Conservation (phyloP, 2,329 filamentous ascomycete species). For the Neurospora sp. region DNA sequence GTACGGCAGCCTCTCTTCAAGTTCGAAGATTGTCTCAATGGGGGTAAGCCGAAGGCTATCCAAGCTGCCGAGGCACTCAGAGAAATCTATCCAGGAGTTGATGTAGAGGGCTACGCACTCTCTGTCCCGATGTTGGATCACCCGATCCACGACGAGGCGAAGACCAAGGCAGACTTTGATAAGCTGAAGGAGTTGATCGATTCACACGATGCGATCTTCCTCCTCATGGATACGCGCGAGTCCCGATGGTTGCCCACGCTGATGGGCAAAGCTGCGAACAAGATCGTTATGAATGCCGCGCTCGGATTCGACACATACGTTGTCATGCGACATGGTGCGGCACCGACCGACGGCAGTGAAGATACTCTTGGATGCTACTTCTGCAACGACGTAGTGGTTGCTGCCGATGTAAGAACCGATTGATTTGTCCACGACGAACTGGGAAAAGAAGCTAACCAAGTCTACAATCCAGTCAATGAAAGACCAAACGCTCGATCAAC, state of each 20-base stretch:
- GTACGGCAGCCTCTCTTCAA: constrained; percentile 89
- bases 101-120: constrained; percentile 68
- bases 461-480: constrained; percentile 61
- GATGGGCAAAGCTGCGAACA: constrained; percentile 85
- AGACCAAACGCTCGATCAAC: constrained; percentile 91
- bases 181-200: constrained; percentile 65
- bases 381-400: constrained; percentile 94
- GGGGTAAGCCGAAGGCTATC: constrained; percentile 73
- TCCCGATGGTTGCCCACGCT: constrained; percentile 92
- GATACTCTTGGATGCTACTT: constrained; percentile 88
- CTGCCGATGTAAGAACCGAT: constrained; percentile 65
- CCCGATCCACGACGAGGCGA: constrained; percentile 63
- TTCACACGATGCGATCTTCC: constrained; percentile 82
- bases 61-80: constrained; percentile 70
- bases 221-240: constrained; percentile 96
- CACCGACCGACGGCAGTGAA: constrained; percentile 43
- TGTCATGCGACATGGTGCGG: constrained; percentile 87
- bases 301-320: constrained; percentile 95
- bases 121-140: constrained; percentile 95
- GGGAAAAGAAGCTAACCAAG: constrained; percentile 6
- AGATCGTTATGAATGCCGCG: constrained; percentile 94
- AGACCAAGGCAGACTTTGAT: constrained; percentile 64
- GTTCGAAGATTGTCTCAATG: constrained; percentile 79
- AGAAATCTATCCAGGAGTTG: constrained; percentile 84
- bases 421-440: background rate